Evolutionary conservation across 768 basidiomycete species (phyloP).

Genomic region (Podaxis sp.): DNA sequence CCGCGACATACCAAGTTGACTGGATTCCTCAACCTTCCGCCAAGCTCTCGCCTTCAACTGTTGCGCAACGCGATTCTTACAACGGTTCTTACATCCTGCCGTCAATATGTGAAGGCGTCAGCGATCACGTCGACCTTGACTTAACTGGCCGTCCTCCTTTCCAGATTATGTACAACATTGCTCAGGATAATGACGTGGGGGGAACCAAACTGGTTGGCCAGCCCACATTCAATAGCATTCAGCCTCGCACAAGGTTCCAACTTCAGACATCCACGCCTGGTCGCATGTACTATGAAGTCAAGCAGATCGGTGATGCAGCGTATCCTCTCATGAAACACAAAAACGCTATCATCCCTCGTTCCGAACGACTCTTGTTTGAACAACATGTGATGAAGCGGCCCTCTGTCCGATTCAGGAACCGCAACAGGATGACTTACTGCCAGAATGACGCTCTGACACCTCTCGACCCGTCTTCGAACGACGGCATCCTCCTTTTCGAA

Average conservation of each 20-base stretch:
- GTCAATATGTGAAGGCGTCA: constrained; percentile 78
- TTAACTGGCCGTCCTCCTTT: constrained; percentile 87
- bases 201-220: constrained; percentile 71
- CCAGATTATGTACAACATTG: constrained; percentile 88
- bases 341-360: constrained; percentile 58
- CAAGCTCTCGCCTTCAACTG: constrained; percentile 53
- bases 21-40: constrained; percentile 82
- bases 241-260: constrained; percentile 74
- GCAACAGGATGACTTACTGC: constrained; percentile 68
- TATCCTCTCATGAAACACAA: constrained; percentile 74
- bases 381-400: constrained; percentile 83
- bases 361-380: constrained; percentile 70
- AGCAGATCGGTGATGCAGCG: constrained; percentile 80
- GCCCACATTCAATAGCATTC: constrained; percentile 81
- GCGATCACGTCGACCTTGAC: constrained; percentile 80
- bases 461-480: constrained; percentile 43
- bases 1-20: constrained; percentile 63
- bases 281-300: constrained; percentile 85
- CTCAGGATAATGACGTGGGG: constrained; percentile 60
- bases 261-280: constrained; percentile 75
- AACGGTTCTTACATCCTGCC: constrained; percentile 75
- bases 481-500: constrained; percentile 65
- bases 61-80: constrained; percentile 50
- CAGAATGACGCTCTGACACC: constrained; percentile 62
- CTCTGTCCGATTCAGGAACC: constrained; percentile 70